Evolutionary conservation across 2,329 filamentous ascomycete species (phyloP), one percentile per base, ranked within the genome.

Genomic region (Penicillium carneum): DNA sequence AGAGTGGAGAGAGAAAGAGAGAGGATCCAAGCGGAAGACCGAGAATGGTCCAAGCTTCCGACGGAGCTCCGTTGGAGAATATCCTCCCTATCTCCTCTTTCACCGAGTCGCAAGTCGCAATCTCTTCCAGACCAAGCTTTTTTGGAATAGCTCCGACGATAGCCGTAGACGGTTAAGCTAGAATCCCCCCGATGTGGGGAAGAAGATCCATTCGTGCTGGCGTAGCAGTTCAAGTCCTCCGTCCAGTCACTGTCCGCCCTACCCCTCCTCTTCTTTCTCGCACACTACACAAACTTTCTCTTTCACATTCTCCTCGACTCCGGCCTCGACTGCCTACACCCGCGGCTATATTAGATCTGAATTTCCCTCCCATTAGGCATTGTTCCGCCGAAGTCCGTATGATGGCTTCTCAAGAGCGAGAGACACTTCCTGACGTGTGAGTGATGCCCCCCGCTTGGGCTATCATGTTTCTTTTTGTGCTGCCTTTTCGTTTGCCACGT

Each of bases 381-480:
- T 81, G 79, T 64, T 81, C 79, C 26, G 71, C 76, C 48, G 77
- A 80, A 69, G 70, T 73, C 63, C 76, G 75, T 72, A 76, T 69
- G 64, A 83, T 82, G 81, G 73, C 74, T 57, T 65, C 72, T 34
- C 69, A 70, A 58, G 80, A 83, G 59, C 77, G 81, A 73, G 80
- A 82, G 51, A 77, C 77, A 45, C 73, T 83, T 43, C 81, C 81
- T 61, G 77, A 81, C 63, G 74, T 72, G 78, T 80, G 70, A 74
- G 77, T 75, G 54, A 61, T 62, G 31, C 42, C 51, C 31, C 47
- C 31, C 47, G 20, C 29, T 38, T 33, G 3, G 26, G 41, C 26
- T 23, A 53, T 56, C n/a, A 12, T n/a, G 26, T 34, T 20, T 38
- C 11, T 31, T 47, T 59, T 62, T 61, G 18, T 36, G 3, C 23